phyloP scores from a whole-genome alignment of 352 stramenopile species.

The Globisporangium echinulatum region DNA sequence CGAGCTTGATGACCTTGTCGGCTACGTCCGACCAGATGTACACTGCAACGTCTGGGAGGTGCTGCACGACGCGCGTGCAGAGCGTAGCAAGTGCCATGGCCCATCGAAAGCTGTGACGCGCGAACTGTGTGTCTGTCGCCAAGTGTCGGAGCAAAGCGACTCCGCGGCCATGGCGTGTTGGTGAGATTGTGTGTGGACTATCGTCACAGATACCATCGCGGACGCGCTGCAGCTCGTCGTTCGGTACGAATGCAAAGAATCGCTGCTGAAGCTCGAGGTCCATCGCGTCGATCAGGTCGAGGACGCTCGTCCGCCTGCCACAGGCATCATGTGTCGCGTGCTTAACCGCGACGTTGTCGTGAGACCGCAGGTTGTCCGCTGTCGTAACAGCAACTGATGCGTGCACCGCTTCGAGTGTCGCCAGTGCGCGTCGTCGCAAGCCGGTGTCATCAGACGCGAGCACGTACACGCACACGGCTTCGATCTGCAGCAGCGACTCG shows the following conservation, averaged over 20 bases:
- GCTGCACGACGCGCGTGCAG: slow-evolving; percentile 29
- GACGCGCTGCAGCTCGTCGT: slow-evolving; percentile 4
- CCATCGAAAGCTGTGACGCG: slow-evolving; percentile 45
- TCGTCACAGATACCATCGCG: background rate
- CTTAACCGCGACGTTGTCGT: no score
- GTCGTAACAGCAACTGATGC: background rate
- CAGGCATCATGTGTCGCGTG: background rate
- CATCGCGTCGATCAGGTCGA: slow-evolving; percentile 20
- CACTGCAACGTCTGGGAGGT: slow-evolving; percentile 40
- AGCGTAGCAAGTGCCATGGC: slow-evolving; percentile 39
- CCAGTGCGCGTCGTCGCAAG: slow-evolving; percentile 22
- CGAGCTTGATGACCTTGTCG: slow-evolving; percentile 54
- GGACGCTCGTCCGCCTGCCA: slow-evolving; percentile 2
- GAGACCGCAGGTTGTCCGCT: no score
- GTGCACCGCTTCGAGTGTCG: slow-evolving; percentile 28
- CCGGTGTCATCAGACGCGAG: slow-evolving; percentile 35
- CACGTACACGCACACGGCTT: slow-evolving; percentile 51
- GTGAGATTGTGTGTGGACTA: no score
- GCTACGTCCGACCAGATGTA: slow-evolving; percentile 65
- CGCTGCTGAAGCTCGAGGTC: slow-evolving; percentile 17
- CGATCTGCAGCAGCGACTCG: slow-evolving; percentile 57
- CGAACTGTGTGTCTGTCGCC: slow-evolving; percentile 5
- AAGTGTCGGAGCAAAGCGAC: slow-evolving; percentile 6
- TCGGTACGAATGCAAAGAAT: slow-evolving; percentile 26
- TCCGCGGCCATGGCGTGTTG: no score